A percentile compares a stretch with the other conserved stretches of the same genome.
These are phyloP conservation scores for Solanum tacnaense DNA, from an alignment of 257 asterid species.

Conservation along the genomic window DNA sequence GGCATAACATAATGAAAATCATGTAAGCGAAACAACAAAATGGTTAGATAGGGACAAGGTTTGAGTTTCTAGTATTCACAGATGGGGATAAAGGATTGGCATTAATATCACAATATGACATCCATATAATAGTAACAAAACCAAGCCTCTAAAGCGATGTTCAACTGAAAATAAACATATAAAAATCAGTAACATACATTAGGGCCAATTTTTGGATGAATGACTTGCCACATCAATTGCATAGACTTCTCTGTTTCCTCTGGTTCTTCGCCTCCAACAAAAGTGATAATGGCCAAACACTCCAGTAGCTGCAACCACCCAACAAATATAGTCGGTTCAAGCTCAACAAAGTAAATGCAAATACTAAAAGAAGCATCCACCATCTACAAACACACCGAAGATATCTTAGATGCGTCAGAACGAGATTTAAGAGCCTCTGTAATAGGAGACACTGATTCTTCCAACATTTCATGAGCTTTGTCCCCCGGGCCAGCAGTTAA, in stretches of 20 bases:
- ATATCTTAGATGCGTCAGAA: constrained; percentile 48
- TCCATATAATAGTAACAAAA: not conserved
- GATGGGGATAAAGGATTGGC: not conserved
- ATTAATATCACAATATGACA: not conserved
- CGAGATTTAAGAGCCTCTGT: constrained; percentile 72
- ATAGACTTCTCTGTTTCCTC: constrained; percentile 77
- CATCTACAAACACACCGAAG: constrained; percentile 34
- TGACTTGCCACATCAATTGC: constrained; percentile 94
- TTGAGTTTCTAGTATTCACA: not conserved
- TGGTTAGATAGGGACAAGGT: not conserved
- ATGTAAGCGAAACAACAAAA: not conserved
- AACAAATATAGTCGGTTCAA: not conserved
- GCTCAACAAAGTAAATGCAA: not conserved
- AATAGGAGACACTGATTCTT: constrained; percentile 69
- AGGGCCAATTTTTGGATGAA: constrained; percentile 83
- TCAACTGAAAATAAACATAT: not conserved
- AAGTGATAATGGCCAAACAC: constrained; percentile 77
- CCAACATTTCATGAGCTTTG: constrained; percentile 78
- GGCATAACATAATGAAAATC: not conserved
- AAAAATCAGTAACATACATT: constrained; percentile 44
- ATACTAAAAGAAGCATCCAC: not conserved
- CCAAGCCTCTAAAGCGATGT: not conserved
- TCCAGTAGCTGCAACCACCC: constrained; percentile 53
- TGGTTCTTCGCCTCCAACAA: constrained; percentile 83
- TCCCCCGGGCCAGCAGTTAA: constrained; percentile 82